Evolutionary conservation across 2,329 filamentous ascomycete species (phyloP), one percentile per base, ranked within the genome.

Genomic region (Seiridium cupressi): DNA sequence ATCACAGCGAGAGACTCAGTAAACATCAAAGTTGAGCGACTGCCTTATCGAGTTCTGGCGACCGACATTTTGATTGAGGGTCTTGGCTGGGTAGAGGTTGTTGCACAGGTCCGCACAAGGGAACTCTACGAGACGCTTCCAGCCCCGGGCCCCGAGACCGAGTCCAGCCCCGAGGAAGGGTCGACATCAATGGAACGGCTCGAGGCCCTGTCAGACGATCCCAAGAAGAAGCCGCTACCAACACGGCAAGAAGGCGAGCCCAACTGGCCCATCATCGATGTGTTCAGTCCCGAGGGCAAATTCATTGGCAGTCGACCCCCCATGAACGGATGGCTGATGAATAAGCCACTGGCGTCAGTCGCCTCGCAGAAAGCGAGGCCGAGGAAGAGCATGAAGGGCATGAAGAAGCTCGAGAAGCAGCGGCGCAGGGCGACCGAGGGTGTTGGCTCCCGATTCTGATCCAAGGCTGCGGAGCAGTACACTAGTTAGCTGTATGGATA

Each of bases 11-110:
- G 81, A 60, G 80, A 84, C 55, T 90, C 85, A 2, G 83, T 83
- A 49, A 87, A 83, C 44, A 78, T 89, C 51, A 86, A 84, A 59
- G 82, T 89, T 0, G 87, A 91, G 2, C 78, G 81, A 13, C 78
- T 98, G 4, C 92, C 93, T 0, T 99, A 93, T 74, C 84, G 85
- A 11, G 87, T 98, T 2, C 82, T 95, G 62, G 87, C 89, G 7
- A 84, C 89, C 0, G 96, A 99, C 70, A 87, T 99, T 32, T 78
- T 99, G 11, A 87, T 99, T 55, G 94, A 98, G 73, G 93, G 95
- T 2, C 89, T 93, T 34, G 95, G 95, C 6, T 99, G 96, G 91
- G 84, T 99, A 2, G 95, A 99, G 75, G 74, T 99, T 46, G 88
- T 88, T 0, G 89, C 89, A 3, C 94, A 99, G 75, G 86, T 96